These are phyloP conservation scores for Leptodontidium sp. DNA, from an alignment of 2,329 filamentous ascomycete genomes.

Conservation along the genomic window DNA sequence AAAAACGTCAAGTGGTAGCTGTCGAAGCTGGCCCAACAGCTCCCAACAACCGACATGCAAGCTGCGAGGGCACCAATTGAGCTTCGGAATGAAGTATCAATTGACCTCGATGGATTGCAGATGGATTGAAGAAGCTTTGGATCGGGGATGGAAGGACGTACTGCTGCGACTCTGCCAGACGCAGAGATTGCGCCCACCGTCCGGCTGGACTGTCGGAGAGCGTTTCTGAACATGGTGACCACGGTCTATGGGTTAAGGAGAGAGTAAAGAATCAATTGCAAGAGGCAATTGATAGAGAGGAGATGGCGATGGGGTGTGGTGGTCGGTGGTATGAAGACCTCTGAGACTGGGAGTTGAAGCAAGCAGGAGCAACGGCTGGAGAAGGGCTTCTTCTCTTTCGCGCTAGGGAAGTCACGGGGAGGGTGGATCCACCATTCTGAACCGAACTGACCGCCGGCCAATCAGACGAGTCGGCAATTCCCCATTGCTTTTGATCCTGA, in stretches of 20 bases:
- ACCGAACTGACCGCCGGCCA: conserved; percentile 8
- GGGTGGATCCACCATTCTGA: not conserved
- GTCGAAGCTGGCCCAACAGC: conserved; percentile 49
- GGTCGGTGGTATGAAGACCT: conserved; percentile 41
- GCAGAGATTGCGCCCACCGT: conserved; percentile 94
- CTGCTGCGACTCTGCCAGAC: conserved; percentile 88
- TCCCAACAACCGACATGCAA: conserved; percentile 49
- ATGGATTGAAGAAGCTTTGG: conserved; percentile 13
- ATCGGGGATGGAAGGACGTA: conserved; percentile 66
- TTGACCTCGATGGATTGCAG: conserved; percentile 17
- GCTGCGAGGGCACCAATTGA: conserved; percentile 40
- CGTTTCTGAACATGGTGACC: conserved; percentile 94
- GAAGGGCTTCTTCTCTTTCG: conserved; percentile 20
- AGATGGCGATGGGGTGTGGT: conserved; percentile 55
- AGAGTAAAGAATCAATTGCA: conserved; percentile 69
- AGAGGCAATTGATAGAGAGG: conserved; percentile 68
- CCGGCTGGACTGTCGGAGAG: conserved; percentile 95
- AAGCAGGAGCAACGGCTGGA: conserved; percentile 32
- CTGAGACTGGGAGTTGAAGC: conserved; percentile 18
- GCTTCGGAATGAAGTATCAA: conserved; percentile 3
- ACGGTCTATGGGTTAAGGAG: conserved; percentile 60
- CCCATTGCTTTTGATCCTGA: not conserved
- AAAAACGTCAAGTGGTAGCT: conserved; percentile 46
- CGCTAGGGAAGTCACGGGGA: conserved; percentile 29
- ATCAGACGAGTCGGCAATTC: not conserved